Percentiles rank a stretch among this genome's conserved stretches.
These are phyloP conservation scores for Colletotrichum euphorbiae DNA, from an alignment of 2,329 filamentous ascomycete genomes.

Conservation along the genomic window DNA sequence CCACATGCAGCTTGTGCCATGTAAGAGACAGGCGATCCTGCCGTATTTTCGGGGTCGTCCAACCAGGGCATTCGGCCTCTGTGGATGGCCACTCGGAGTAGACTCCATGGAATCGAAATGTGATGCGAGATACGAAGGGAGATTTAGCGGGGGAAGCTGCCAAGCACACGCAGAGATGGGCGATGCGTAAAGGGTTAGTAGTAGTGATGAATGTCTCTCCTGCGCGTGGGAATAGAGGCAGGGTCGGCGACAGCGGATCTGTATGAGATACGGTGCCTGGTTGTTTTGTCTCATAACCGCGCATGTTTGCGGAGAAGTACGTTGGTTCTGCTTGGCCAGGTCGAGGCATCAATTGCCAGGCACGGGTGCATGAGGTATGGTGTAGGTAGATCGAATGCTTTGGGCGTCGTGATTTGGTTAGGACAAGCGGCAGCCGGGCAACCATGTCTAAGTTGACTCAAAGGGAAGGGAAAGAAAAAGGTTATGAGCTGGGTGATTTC, in stretches of 20 bases:
- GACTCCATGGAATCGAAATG: constrained; percentile 6
- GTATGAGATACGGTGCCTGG: constrained; percentile 1
- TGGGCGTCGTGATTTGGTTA: neutral
- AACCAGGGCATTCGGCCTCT: neutral
- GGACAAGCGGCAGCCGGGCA: neutral
- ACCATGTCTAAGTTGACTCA: neutral
- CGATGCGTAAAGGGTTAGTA: neutral
- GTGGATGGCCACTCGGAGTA: neutral
- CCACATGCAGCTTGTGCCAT: neutral
- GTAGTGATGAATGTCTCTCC: neutral
- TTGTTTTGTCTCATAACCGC: constrained; percentile 7
- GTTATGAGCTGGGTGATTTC: neutral
- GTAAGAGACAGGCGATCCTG: neutral
- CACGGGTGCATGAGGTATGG: neutral
- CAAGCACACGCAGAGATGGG: neutral
- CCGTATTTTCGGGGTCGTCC: neutral
- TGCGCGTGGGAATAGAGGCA: constrained; percentile 1
- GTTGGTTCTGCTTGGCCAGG: neutral
- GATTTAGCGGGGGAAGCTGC: neutral
- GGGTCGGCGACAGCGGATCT: neutral
- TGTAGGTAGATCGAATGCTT: neutral
- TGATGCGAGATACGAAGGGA: neutral
- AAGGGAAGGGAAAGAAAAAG: too few relatives aligned
- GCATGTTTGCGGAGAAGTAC: constrained; percentile 22
- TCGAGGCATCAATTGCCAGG: constrained; percentile 2